Percentiles rank a stretch among this genome's conserved stretches.
Conservation (phyloP, 2,329 filamentous ascomycete species). For the Neofusicoccum sp. region DNA sequence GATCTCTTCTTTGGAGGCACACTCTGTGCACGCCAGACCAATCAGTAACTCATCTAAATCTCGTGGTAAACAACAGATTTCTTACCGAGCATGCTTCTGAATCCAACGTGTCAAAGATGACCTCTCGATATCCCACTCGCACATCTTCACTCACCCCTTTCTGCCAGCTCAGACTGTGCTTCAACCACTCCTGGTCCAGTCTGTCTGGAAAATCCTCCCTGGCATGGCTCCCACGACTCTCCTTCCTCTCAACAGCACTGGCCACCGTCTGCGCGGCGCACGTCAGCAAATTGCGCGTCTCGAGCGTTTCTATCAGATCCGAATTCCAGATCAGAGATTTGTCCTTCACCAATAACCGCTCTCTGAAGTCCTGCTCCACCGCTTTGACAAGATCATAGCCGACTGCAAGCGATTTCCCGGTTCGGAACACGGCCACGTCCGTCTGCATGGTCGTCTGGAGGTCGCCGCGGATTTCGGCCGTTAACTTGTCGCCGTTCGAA, state of each 20-base stretch:
- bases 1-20: constrained; percentile 37
- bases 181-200: constrained; percentile 46
- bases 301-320: constrained; percentile 49
- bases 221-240: constrained; percentile 49
- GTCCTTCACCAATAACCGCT: constrained; percentile 40
- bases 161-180: constrained; percentile 51
- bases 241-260: constrained; percentile 42
- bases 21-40: constrained; percentile 20
- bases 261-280: constrained; percentile 49
- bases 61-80: neutral
- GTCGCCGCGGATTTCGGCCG: constrained; percentile 37
- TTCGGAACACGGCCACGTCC: constrained; percentile 49
- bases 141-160: constrained; percentile 39
- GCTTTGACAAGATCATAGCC: constrained; percentile 35
- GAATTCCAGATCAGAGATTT: constrained; percentile 50
- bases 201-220: constrained; percentile 47
- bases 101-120: constrained; percentile 46
- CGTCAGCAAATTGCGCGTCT: constrained; percentile 47
- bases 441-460: constrained; percentile 51
- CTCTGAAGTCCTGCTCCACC: constrained; percentile 38
- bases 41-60: neutral
- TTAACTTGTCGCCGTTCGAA: constrained; percentile 38
- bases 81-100: constrained; percentile 40
- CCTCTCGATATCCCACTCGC: constrained; percentile 41
- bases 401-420: constrained; percentile 33